These are phyloP conservation scores for Wickerhamomyces chaumierensis DNA, from an alignment of 805 yeast species.

Conservation along the genomic window DNA sequence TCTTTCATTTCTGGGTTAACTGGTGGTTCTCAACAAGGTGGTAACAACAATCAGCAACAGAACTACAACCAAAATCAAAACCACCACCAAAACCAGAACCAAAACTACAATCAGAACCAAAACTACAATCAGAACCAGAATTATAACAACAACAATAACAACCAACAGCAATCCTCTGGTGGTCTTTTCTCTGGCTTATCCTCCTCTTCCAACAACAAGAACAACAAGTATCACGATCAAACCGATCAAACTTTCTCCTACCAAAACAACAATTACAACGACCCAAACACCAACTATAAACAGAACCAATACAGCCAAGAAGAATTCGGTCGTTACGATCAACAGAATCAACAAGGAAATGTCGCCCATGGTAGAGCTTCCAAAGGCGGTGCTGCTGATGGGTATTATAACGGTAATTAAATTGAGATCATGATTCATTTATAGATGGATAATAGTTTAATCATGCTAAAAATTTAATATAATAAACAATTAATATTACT, in stretches of 20 bases:
- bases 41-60: not conserved
- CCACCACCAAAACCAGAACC: not conserved
- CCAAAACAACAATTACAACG: not conserved
- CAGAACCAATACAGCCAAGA: too few relatives aligned
- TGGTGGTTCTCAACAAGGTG: not conserved
- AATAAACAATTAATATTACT: too few relatives aligned
- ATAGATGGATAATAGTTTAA: too few relatives aligned
- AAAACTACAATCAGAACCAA: slow-evolving; percentile 1
- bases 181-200: not conserved
- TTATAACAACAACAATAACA: slow-evolving; percentile 1
- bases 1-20: slow-evolving; percentile 1
- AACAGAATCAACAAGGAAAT: not conserved
- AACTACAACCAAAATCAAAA: not conserved
- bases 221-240: not conserved
- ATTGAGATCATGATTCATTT: too few relatives aligned
- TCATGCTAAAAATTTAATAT: too few relatives aligned
- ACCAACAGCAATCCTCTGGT: not conserved
- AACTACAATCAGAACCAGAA: not conserved
- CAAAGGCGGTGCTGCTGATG: not conserved
- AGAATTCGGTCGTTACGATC: not conserved
- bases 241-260: too few relatives aligned
- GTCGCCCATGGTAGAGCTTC: not conserved
- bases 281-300: not conserved
- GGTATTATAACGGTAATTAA: too few relatives aligned
- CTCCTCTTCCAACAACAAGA: not conserved